A percentile compares a stretch with the other conserved stretches of the same genome.
These are phyloP conservation scores for Hirschioporus abietinus DNA, from an alignment of 768 basidiomycete genomes.

Conservation along the genomic window DNA sequence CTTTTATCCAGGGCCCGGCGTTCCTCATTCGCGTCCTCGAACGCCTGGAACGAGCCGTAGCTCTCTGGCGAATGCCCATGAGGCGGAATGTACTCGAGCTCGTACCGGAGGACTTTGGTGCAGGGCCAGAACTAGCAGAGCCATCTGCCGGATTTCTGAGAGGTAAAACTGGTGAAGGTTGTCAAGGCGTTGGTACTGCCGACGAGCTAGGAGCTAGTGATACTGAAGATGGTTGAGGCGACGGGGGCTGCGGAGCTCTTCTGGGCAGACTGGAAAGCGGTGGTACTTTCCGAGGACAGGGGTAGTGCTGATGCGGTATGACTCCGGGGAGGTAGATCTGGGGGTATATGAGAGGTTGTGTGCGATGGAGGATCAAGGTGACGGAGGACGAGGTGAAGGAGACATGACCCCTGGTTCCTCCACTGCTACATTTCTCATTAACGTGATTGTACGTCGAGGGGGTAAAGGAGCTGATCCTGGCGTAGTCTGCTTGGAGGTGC, in stretches of 20 bases:
- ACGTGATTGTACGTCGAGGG: slow-evolving; percentile 8
- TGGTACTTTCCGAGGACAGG: slow-evolving; percentile 28
- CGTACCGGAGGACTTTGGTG: slow-evolving; percentile 31
- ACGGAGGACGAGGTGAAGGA: slow-evolving; percentile 25
- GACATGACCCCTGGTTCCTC: slow-evolving; percentile 11
- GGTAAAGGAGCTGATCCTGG: slow-evolving; percentile 12
- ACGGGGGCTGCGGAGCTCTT: slow-evolving; percentile 37
- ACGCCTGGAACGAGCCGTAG: too few relatives aligned
- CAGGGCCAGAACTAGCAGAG: slow-evolving; percentile 13
- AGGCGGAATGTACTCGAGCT: slow-evolving; percentile 36
- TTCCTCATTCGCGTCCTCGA: too few relatives aligned
- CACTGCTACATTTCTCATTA: neutral
- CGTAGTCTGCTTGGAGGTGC: slow-evolving; percentile 13
- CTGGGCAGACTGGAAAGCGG: slow-evolving; percentile 32
- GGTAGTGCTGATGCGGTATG: slow-evolving; percentile 17
- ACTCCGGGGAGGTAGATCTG: slow-evolving; percentile 25
- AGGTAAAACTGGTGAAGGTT: neutral
- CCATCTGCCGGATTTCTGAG: neutral
- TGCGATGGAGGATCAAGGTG: slow-evolving; percentile 23
- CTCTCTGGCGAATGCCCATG: too few relatives aligned
- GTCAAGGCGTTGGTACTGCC: slow-evolving; percentile 7
- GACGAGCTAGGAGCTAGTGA: slow-evolving; percentile 6
- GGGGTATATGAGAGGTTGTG: slow-evolving; percentile 10
- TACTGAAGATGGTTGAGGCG: slow-evolving; percentile 31
- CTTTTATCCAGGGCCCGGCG: too few relatives aligned